A percentile compares a stretch with the other conserved stretches of the same genome.
These are phyloP conservation scores for Aspergillus baeticus DNA, from an alignment of 495 filamentous ascomycete species.

Conservation along the genomic window DNA sequence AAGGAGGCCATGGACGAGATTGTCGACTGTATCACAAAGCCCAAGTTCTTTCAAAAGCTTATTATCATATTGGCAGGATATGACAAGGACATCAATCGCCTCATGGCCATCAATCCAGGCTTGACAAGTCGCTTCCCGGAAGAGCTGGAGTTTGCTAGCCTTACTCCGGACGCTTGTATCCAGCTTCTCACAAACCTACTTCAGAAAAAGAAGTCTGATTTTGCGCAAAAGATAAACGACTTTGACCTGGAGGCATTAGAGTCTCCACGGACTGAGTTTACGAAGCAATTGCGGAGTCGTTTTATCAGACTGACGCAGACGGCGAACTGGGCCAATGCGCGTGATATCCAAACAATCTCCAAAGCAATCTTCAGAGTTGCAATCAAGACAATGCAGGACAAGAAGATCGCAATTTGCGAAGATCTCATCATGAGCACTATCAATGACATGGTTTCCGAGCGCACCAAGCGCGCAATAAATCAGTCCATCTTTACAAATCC, in stretches of 20 bases:
- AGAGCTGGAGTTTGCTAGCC: conserved; percentile 39
- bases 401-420: conserved; percentile 28
- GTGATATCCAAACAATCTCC: conserved; percentile 60
- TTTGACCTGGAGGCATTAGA: conserved; percentile 44
- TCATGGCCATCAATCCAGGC: conserved; percentile 57
- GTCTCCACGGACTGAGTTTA: conserved; percentile 11
- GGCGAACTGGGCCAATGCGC: conserved; percentile 65
- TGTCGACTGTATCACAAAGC: conserved; percentile 66
- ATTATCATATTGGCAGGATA: conserved; percentile 78
- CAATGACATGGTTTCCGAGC: conserved; percentile 45
- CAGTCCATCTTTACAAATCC: not conserved
- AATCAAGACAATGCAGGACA: conserved; percentile 21
- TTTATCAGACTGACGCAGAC: conserved; percentile 46
- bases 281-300: conserved; percentile 21
- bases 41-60: conserved; percentile 59
- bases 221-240: conserved; percentile 16
- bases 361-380: conserved; percentile 50
- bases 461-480: conserved; percentile 2
- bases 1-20: conserved; percentile 75
- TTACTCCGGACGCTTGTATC: conserved; percentile 42
- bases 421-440: conserved; percentile 36
- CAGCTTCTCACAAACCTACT: conserved; percentile 33
- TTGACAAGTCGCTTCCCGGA: conserved; percentile 54
- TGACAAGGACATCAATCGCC: conserved; percentile 61
- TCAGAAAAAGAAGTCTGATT: conserved; percentile 17